phyloP scores from a whole-genome alignment of 495 filamentous ascomycete genomes.

The Trichocladium antarcticum region DNA sequence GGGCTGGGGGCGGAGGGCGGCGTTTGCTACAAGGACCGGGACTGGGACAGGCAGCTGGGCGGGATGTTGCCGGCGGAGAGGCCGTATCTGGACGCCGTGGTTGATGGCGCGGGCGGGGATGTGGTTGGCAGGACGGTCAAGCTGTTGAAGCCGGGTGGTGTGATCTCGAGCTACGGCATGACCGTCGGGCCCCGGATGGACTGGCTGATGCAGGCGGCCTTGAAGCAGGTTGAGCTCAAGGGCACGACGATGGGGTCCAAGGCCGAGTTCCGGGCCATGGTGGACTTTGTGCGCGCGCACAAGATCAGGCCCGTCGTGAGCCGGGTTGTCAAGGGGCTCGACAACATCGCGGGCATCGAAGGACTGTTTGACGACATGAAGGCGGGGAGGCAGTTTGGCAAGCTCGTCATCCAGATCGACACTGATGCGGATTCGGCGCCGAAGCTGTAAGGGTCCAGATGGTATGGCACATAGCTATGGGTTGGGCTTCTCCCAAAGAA shows the following conservation, averaged over 20 bases:
- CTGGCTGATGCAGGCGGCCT: conserved; percentile 56
- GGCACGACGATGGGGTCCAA: conserved; percentile 68
- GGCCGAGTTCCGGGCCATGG: conserved; percentile 65
- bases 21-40: conserved; percentile 51
- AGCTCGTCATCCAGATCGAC: conserved; percentile 50
- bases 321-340: conserved; percentile 50
- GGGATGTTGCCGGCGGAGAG: conserved; percentile 45
- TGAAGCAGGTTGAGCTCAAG: conserved; percentile 63
- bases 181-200: conserved; percentile 63
- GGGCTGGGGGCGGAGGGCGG: conserved; percentile 58
- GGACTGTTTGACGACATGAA: conserved; percentile 65
- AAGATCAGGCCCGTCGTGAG: conserved; percentile 55
- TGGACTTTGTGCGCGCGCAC: conserved; percentile 55
- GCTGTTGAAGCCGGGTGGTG: conserved; percentile 52
- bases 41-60: conserved; percentile 59
- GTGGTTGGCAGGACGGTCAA: conserved; percentile 47
- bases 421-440: conserved; percentile 13
- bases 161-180: conserved; percentile 67
- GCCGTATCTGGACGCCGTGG: conserved; percentile 53
- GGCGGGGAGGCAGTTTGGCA: conserved; percentile 65
- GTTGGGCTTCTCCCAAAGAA: no score
- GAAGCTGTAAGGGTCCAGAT: conserved; percentile 16
- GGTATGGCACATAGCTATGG: no score
- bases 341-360: conserved; percentile 55
- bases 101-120: conserved; percentile 71